Evolutionary conservation across 768 basidiomycete genomes (phyloP).

Genomic region (Galerina marginata): DNA sequence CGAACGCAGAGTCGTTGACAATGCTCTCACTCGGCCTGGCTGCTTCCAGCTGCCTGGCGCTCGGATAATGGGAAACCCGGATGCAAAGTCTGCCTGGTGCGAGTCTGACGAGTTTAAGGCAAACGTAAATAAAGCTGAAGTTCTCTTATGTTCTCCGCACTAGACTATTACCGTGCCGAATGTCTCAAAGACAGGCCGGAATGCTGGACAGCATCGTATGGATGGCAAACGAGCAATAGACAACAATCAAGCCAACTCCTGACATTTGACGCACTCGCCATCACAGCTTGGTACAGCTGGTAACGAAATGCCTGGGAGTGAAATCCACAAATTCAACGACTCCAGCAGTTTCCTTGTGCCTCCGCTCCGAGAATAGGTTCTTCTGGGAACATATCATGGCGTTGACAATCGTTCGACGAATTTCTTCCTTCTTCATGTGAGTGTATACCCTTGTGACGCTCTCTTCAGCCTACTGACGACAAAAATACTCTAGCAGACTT

Average conservation of each 20-base stretch:
- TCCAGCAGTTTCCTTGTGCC: not conserved
- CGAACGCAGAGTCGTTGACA: no score
- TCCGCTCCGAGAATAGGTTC: not conserved
- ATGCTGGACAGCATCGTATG: no score
- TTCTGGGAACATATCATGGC: not conserved
- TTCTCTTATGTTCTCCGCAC: no score
- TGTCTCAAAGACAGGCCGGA: no score
- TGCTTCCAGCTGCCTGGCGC: no score
- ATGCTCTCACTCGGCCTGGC: no score
- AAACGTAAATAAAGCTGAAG: no score
- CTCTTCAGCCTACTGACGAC: not conserved
- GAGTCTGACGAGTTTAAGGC: no score
- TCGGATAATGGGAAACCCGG: no score
- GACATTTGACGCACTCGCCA: slow-evolving; percentile 3
- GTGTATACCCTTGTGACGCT: not conserved
- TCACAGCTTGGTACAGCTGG: not conserved
- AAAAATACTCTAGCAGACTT: not conserved
- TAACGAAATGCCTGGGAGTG: not conserved
- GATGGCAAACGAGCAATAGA: no score
- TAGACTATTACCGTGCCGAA: no score
- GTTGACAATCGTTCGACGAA: not conserved
- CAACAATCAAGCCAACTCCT: not conserved
- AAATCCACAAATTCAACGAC: not conserved
- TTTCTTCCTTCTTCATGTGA: not conserved
- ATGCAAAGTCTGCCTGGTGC: no score